These are phyloP conservation scores for Annulohypoxylon bovei DNA, from an alignment of 495 filamentous ascomycete genomes.

Conservation along the genomic window DNA sequence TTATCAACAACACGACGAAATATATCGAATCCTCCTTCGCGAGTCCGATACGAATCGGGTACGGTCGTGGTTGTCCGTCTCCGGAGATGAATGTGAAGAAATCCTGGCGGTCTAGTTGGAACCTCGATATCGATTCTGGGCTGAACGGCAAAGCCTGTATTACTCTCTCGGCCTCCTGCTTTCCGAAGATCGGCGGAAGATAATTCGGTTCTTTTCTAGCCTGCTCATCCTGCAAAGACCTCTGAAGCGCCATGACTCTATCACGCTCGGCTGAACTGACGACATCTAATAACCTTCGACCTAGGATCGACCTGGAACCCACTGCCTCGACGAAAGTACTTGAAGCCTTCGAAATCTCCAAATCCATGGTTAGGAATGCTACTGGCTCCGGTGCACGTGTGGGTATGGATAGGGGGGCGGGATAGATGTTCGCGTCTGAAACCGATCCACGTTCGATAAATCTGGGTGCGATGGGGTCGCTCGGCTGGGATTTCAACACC, in stretches of 20 bases:
- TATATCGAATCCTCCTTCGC: constrained; percentile 64
- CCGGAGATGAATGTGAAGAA: constrained; percentile 58
- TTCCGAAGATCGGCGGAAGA: constrained; percentile 63
- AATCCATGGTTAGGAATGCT: constrained; percentile 64
- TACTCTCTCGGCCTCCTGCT: constrained; percentile 57
- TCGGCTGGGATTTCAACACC: constrained; percentile 68
- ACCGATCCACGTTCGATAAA: constrained; percentile 57
- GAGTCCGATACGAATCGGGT: constrained; percentile 58
- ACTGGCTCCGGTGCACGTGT: constrained; percentile 54
- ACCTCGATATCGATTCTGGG: constrained; percentile 56
- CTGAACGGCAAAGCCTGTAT: constrained; percentile 60
- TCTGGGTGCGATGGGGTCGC: constrained; percentile 55
- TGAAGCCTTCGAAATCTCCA: constrained; percentile 65
- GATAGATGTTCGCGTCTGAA: constrained; percentile 59
- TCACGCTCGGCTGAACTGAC: constrained; percentile 60
- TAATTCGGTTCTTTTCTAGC: constrained; percentile 62
- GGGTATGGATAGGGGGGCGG: constrained; percentile 56
- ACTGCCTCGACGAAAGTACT: constrained; percentile 61
- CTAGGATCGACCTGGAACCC: constrained; percentile 52
- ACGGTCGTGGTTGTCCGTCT: constrained; percentile 56
- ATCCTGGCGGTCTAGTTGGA: constrained; percentile 58
- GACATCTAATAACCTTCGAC: constrained; percentile 60
- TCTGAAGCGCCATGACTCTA: constrained; percentile 58
- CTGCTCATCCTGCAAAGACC: constrained; percentile 59
- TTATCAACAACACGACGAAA: constrained; percentile 60